Conservation (phyloP, 495 filamentous ascomycete species). For the Xylaria bambusicola region DNA sequence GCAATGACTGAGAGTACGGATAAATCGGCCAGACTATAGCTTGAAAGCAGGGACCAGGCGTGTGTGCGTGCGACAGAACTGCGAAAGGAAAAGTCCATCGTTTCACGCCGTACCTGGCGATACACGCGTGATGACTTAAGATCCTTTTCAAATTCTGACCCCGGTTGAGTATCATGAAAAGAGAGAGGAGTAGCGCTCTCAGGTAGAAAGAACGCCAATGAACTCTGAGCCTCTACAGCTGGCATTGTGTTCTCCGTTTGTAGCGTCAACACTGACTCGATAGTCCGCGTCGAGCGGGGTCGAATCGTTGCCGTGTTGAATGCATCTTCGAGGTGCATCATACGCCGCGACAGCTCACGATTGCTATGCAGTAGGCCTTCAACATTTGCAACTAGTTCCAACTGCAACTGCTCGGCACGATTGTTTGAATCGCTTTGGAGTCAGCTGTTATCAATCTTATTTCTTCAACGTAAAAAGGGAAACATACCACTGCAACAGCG, state of each 20-base stretch:
- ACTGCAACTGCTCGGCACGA: constrained; percentile 13
- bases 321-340: constrained; percentile 22
- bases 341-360: constrained; percentile 14
- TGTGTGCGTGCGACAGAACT: constrained; percentile 21
- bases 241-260: not conserved
- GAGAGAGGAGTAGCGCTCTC: not conserved
- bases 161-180: not conserved
- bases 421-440: constrained; percentile 13
- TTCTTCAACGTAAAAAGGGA: not conserved
- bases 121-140: constrained; percentile 26
- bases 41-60: constrained; percentile 24
- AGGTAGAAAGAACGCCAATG: not conserved
- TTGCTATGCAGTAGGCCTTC: constrained; percentile 14
- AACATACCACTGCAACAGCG: constrained; percentile 24
- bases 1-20: constrained; percentile 26
- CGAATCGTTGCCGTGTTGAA: constrained; percentile 14
- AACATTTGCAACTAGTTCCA: constrained; percentile 16
- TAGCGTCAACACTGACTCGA: not conserved
- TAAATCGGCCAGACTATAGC: constrained; percentile 22
- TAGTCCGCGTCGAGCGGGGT: constrained; percentile 1
- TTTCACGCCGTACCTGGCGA: constrained; percentile 21
- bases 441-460: not conserved
- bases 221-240: not conserved
- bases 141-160: constrained; percentile 23
- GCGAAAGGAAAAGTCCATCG: constrained; percentile 28